Percentiles rank a stretch among this genome's conserved stretches.
Conservation (phyloP, 23 red algal species). For the Gracilaria gracilis region DNA sequence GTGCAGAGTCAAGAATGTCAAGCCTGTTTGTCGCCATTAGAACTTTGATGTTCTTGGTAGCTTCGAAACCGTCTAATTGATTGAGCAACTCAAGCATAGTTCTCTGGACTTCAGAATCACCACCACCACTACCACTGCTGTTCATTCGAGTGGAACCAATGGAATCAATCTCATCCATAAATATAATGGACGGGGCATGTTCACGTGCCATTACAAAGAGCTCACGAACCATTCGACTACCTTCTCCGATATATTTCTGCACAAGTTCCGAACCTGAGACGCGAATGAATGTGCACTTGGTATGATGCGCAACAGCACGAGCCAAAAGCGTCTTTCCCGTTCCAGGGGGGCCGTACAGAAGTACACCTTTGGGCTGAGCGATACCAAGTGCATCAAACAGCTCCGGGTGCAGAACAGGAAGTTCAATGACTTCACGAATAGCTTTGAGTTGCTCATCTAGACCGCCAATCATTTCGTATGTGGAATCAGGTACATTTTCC, state of each 20-base stretch:
- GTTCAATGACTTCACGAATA: constrained; percentile 98
- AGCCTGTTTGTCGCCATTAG: constrained; percentile 79
- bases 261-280: constrained; percentile 33
- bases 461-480: constrained; percentile 99
- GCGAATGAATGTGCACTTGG: constrained; percentile 28
- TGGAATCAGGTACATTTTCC: constrained; percentile 98
- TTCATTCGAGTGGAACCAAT: constrained; percentile 74
- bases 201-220: constrained; percentile 61
- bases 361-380: constrained; percentile 74
- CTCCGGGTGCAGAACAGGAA: constrained; percentile 97
- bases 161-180: constrained; percentile 87
- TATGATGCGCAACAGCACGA: constrained; percentile 77
- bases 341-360: constrained; percentile 82
- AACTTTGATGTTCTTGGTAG: constrained; percentile 62
- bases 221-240: constrained; percentile 39
- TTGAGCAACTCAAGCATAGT: constrained; percentile 52
- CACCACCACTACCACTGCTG: constrained; percentile 72
- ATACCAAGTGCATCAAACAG: constrained; percentile 98
- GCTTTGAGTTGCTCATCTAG: constrained; percentile 98
- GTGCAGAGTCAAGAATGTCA: constrained; percentile 71
- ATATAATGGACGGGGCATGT: constrained; percentile 70
- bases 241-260: constrained; percentile 48
- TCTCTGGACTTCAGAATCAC: constrained; percentile 74
- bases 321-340: constrained; percentile 96
- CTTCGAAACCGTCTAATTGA: constrained; percentile 56